A percentile compares a stretch with the other conserved stretches of the same genome.
Evolutionary conservation across 2,329 filamentous ascomycete species (phyloP).

Genomic region (Alternaria sp.): DNA sequence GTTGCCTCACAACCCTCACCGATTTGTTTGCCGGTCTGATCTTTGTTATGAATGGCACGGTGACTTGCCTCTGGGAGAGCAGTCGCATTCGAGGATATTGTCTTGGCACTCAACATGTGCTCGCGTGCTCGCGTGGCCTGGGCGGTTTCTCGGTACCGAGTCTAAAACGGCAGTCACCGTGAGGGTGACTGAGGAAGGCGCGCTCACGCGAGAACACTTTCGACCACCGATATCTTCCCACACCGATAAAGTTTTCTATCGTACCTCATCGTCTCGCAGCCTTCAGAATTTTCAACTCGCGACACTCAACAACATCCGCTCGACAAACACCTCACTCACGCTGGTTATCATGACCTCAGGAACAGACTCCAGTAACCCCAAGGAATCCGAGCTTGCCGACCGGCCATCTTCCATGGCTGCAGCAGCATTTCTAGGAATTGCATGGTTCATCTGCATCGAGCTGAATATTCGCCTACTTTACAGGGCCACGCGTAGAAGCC

Average conservation of each 20-base stretch:
- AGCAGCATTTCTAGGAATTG: constrained; percentile 24
- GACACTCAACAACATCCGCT: background rate
- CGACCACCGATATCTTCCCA: background rate
- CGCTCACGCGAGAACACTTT: background rate
- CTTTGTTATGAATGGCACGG: background rate
- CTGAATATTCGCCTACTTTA: constrained; percentile 50
- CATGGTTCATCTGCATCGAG: constrained; percentile 49
- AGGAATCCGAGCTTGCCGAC: background rate
- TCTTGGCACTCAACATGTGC: background rate
- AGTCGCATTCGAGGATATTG: background rate
- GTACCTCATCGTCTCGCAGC: background rate
- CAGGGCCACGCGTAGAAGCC: constrained; percentile 48
- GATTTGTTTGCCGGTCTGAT: background rate
- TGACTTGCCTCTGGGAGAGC: background rate
- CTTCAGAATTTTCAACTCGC: background rate
- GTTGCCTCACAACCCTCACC: background rate
- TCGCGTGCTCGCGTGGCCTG: background rate
- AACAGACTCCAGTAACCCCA: background rate
- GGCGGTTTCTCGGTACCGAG: background rate
- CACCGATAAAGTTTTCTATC: background rate
- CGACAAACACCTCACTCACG: background rate
- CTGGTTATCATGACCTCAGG: background rate
- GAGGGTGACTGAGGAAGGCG: background rate
- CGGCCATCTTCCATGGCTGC: constrained; percentile 12
- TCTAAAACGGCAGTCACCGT: background rate